Evolutionary conservation across 352 stramenopile genomes (phyloP).

Genomic region (Elongisporangium undulatum): DNA sequence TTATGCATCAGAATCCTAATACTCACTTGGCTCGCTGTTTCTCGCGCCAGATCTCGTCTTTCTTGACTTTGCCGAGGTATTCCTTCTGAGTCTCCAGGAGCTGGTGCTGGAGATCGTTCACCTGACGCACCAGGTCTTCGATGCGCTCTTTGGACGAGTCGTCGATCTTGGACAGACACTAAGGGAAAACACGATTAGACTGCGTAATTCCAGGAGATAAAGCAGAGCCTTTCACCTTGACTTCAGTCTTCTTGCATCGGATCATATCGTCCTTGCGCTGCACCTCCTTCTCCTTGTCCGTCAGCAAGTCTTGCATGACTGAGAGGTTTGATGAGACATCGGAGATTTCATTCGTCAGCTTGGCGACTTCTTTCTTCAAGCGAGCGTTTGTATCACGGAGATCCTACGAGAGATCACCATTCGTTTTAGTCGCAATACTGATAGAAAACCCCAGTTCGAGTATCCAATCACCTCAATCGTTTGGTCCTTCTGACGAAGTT

Average conservation of each 20-base stretch:
- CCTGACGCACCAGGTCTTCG: conserved; percentile 68
- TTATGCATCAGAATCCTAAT: background rate
- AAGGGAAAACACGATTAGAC: background rate
- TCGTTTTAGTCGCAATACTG: background rate
- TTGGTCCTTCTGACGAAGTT: conserved; percentile 71
- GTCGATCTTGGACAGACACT: conserved; percentile 66
- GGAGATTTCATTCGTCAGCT: conserved; percentile 39
- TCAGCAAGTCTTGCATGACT: conserved; percentile 42
- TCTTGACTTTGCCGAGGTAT: conserved; percentile 78
- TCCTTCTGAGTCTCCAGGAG: conserved; percentile 78
- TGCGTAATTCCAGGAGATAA: too few relatives aligned
- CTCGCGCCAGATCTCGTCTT: conserved; percentile 57
- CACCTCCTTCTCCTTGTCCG: conserved; percentile 57
- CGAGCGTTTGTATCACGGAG: conserved; percentile 57
- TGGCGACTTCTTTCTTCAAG: conserved; percentile 61
- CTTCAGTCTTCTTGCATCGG: conserved; percentile 70
- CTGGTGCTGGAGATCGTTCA: conserved; percentile 63
- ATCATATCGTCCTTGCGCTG: conserved; percentile 61
- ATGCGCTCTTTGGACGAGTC: conserved; percentile 76
- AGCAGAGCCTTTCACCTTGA: too few relatives aligned
- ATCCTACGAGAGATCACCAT: conserved; percentile 16
- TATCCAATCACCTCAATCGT: conserved; percentile 31
- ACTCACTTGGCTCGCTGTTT: conserved; percentile 53
- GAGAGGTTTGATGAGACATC: conserved; percentile 43
- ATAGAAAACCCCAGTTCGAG: background rate